Evolutionary conservation across 176 grass and related monocot species (phyloP).

Genomic region (Chrysopogon serrulatus): DNA sequence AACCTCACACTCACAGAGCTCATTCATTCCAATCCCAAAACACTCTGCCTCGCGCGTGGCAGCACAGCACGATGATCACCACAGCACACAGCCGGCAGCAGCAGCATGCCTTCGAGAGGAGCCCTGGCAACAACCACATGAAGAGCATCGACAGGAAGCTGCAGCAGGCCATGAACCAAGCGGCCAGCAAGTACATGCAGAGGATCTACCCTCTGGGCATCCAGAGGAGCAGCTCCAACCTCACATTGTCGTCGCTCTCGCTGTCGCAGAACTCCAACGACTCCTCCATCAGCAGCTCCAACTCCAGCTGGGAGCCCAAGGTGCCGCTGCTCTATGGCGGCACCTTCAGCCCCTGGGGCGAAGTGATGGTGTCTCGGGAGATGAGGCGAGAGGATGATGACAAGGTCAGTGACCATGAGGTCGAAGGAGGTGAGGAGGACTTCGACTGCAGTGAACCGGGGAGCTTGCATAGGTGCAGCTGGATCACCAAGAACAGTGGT

Average conservation of each 20-base stretch:
- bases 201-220: constrained; percentile 71
- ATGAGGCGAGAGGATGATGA: constrained; percentile 45
- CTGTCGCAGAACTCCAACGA: constrained; percentile 96
- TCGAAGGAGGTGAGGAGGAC: constrained; percentile 32
- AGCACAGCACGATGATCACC: constrained; percentile 34
- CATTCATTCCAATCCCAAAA: constrained; percentile 37
- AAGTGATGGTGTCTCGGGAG: constrained; percentile 36
- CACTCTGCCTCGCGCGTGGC: not conserved
- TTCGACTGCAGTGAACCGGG: constrained; percentile 51
- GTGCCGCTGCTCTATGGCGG: constrained; percentile 58
- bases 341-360: constrained; percentile 57
- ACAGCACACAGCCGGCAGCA: constrained; percentile 62
- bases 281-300: constrained; percentile 89
- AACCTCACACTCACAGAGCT: constrained; percentile 18
- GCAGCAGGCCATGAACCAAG: constrained; percentile 50
- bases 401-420: constrained; percentile 42
- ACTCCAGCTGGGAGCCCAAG: constrained; percentile 91
- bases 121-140: constrained; percentile 22
- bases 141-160: constrained; percentile 54
- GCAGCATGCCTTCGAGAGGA: constrained; percentile 61
- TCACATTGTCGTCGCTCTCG: constrained; percentile 86
- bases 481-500: constrained; percentile 96
- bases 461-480: constrained; percentile 72
- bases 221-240: constrained; percentile 69
- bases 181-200: constrained; percentile 49